phyloP scores from a whole-genome alignment of 2,329 filamentous ascomycete genomes.

The Epichloe sylvatica region DNA sequence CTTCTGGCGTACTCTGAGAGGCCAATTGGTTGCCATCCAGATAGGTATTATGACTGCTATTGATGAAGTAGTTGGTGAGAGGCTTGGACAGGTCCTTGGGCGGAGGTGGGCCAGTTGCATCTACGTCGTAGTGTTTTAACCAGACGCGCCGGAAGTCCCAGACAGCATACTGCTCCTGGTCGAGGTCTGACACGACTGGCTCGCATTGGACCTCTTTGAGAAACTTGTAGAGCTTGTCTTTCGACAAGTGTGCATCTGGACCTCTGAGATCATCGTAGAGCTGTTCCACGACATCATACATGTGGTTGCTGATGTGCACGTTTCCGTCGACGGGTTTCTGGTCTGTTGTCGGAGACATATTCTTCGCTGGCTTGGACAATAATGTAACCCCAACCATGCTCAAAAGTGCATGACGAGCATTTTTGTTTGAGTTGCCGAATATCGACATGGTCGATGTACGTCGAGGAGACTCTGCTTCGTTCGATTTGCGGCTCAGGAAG shows the following conservation, averaged over 20 bases:
- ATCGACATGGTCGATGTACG: conserved; percentile 26
- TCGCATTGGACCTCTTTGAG: conserved; percentile 37
- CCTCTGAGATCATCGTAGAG: conserved; percentile 34
- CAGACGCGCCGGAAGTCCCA: conserved; percentile 38
- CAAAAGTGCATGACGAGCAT: conserved; percentile 16
- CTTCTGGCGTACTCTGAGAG: conserved; percentile 61
- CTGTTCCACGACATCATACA: conserved; percentile 33
- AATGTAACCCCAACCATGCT: conserved; percentile 22
- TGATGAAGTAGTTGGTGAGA: conserved; percentile 84
- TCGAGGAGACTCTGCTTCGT: conserved; percentile 11
- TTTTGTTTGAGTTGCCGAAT: conserved; percentile 22
- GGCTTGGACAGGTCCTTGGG: conserved; percentile 50
- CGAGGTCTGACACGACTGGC: conserved; percentile 15
- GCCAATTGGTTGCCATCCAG: conserved; percentile 74
- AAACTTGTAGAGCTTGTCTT: conserved; percentile 32
- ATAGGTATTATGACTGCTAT: conserved; percentile 90
- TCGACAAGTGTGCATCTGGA: conserved; percentile 16
- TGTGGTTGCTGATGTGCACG: conserved; percentile 32
- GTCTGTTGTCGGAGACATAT: conserved; percentile 14
- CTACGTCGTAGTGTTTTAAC: conserved; percentile 28
- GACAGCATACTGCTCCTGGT: conserved; percentile 29
- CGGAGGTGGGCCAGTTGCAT: conserved; percentile 30
- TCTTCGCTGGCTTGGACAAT: conserved; percentile 11
- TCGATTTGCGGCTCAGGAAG: conserved; percentile 5
- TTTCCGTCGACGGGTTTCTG: conserved; percentile 12